A percentile compares a stretch with the other conserved stretches of the same genome.
These are phyloP conservation scores for Alternaria brassicicola DNA, from an alignment of 2,329 filamentous ascomycete species.

Conservation along the genomic window DNA sequence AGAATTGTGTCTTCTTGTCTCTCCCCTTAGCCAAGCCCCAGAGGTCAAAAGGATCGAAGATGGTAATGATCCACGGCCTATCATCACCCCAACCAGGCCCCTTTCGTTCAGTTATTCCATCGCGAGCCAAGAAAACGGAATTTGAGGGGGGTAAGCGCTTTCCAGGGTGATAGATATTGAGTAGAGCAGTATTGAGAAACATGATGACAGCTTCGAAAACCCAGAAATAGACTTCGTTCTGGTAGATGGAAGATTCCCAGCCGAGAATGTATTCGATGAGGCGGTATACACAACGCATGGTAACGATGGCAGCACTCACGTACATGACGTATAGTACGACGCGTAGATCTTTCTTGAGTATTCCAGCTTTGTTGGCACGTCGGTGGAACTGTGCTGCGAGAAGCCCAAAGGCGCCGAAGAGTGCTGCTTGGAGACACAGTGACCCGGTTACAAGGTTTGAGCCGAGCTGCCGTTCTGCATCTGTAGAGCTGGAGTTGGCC, in stretches of 20 bases:
- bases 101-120: slow-evolving; percentile 59
- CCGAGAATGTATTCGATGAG: slow-evolving; percentile 57
- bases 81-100: slow-evolving; percentile 59
- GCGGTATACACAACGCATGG: slow-evolving; percentile 59
- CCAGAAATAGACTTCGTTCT: slow-evolving; percentile 61
- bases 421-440: slow-evolving; percentile 57
- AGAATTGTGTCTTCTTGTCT: slow-evolving; percentile 47
- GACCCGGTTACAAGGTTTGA: slow-evolving; percentile 57
- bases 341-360: slow-evolving; percentile 54
- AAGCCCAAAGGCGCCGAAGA: slow-evolving; percentile 58
- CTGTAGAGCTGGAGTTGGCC: slow-evolving; percentile 48
- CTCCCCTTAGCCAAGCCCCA: slow-evolving; percentile 39
- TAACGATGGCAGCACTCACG: slow-evolving; percentile 55
- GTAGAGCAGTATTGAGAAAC: slow-evolving; percentile 57
- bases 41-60: slow-evolving; percentile 47
- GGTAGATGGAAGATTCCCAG: slow-evolving; percentile 46
- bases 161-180: slow-evolving; percentile 61
- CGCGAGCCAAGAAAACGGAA: slow-evolving; percentile 57
- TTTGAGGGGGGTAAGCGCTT: slow-evolving; percentile 57
- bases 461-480: slow-evolving; percentile 50
- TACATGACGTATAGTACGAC: slow-evolving; percentile 56
- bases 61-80: slow-evolving; percentile 52
- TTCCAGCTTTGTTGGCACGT: slow-evolving; percentile 47
- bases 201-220: slow-evolving; percentile 61
- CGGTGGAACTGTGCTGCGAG: slow-evolving; percentile 56